A percentile compares a stretch with the other conserved stretches of the same genome.
phyloP scores from a whole-genome alignment of 441 rosid genomes.

The Brassica balearica region DNA sequence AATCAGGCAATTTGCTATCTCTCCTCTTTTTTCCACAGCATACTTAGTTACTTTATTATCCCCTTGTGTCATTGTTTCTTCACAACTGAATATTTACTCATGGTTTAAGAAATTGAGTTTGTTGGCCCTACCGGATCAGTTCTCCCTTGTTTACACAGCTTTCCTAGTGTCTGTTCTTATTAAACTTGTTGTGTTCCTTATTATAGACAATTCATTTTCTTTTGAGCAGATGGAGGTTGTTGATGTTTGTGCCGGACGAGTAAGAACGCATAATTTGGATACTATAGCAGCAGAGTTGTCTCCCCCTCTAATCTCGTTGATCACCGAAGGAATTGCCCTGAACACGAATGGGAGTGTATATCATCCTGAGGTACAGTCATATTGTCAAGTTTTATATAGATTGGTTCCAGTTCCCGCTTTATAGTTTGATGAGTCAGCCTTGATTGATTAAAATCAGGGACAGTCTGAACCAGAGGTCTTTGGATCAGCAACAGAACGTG shows the following conservation, averaged over 20 bases:
- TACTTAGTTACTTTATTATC: not conserved
- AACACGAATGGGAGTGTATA: constrained; percentile 18
- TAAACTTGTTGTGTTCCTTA: not conserved
- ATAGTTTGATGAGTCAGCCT: not conserved
- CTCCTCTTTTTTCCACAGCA: not conserved
- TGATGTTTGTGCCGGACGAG: constrained; percentile 1
- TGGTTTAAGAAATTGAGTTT: not conserved
- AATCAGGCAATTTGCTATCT: constrained; percentile 15
- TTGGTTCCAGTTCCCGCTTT: not conserved
- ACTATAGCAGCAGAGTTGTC: not conserved
- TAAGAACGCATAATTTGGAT: constrained; percentile 7
- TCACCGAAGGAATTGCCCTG: constrained; percentile 14
- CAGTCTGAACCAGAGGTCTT: constrained; percentile 9
- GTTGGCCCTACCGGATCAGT: not conserved
- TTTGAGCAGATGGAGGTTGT: constrained; percentile 13
- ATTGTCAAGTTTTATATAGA: not conserved
- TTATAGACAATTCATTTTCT: constrained; percentile 6
- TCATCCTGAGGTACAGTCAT: constrained; percentile 2
- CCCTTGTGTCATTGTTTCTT: not conserved
- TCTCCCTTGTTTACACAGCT: not conserved
- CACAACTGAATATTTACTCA: not conserved
- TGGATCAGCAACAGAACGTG: constrained; percentile 12
- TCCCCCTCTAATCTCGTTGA: constrained; percentile 6
- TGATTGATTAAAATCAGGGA: constrained; percentile 2
- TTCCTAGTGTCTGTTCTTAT: not conserved